Percentiles rank a stretch among this genome's conserved stretches.
Conservation (phyloP, 306 rosid species). For the Gastrolobium bilobum region DNA sequence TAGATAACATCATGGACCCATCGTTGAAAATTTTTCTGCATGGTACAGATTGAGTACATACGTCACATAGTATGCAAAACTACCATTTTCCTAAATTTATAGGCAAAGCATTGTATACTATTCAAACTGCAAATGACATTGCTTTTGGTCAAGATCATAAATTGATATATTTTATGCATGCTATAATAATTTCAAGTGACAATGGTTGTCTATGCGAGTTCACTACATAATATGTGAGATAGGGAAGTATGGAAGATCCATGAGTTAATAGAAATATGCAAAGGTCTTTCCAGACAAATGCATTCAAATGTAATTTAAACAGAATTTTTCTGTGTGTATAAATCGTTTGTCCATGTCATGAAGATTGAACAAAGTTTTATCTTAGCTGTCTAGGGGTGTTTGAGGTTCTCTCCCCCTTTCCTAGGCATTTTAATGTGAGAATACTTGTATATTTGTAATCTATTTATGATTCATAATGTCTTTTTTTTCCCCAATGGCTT, state of each 20-base stretch:
- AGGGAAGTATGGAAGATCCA: neutral
- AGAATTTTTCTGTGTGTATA: neutral
- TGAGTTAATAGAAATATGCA: conserved; percentile 4
- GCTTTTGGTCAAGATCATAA: neutral
- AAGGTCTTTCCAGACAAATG: neutral
- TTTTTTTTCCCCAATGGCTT: neutral
- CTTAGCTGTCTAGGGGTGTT: neutral
- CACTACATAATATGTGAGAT: conserved; percentile 3
- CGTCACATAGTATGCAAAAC: neutral
- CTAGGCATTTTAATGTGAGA: neutral
- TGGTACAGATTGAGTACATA: neutral
- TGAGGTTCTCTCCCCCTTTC: neutral
- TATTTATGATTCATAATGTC: neutral
- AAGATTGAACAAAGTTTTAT: neutral
- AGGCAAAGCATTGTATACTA: neutral
- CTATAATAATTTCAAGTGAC: neutral
- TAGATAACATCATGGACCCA: neutral
- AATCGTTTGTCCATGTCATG: neutral
- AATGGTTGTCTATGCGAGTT: neutral
- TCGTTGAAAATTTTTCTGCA: no score
- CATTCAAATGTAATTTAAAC: neutral
- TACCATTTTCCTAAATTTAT: neutral
- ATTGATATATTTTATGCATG: neutral
- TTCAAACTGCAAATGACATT: neutral
- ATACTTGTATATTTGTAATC: neutral